These are phyloP conservation scores for Jasminum sambac DNA, from an alignment of 257 asterid genomes.

Conservation along the genomic window DNA sequence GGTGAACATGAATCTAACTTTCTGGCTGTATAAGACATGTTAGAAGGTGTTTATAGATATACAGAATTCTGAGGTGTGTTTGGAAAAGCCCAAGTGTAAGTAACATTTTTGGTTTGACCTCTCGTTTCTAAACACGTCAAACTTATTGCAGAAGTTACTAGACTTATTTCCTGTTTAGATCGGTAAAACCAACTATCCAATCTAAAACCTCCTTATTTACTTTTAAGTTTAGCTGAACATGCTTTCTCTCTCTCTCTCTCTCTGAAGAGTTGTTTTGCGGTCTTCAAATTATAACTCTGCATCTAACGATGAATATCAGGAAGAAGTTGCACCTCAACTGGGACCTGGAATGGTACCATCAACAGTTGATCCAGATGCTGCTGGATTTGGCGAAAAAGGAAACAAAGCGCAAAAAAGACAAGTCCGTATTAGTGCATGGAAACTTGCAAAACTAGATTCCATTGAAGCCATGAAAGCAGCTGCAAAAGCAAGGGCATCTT, in stretches of 20 bases:
- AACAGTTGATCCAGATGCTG: constrained; percentile 92
- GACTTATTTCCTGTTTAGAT: not conserved
- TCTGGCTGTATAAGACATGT: not conserved
- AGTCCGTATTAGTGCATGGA: constrained; percentile 93
- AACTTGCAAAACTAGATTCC: constrained; percentile 90
- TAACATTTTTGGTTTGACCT: not conserved
- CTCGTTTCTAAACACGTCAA: not conserved
- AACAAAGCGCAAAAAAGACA: constrained; percentile 65
- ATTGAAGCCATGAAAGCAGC: constrained; percentile 92
- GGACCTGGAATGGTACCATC: constrained; percentile 97
- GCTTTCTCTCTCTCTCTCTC: too few relatives aligned
- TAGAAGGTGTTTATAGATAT: not conserved
- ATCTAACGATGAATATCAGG: constrained; percentile 50
- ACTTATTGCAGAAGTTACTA: not conserved
- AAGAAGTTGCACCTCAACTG: constrained; percentile 98
- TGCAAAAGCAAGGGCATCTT: constrained; percentile 96
- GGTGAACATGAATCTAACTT: constrained; percentile 38
- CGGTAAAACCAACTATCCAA: not conserved
- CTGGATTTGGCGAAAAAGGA: constrained; percentile 50
- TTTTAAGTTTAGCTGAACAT: not conserved
- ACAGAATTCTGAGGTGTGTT: not conserved
- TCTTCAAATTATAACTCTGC: too few relatives aligned
- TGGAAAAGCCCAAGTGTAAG: not conserved
- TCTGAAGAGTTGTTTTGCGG: too few relatives aligned
- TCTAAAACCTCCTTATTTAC: not conserved